These are phyloP conservation scores for Penicillium arizonense DNA, from an alignment of 495 filamentous ascomycete genomes.

Conservation along the genomic window DNA sequence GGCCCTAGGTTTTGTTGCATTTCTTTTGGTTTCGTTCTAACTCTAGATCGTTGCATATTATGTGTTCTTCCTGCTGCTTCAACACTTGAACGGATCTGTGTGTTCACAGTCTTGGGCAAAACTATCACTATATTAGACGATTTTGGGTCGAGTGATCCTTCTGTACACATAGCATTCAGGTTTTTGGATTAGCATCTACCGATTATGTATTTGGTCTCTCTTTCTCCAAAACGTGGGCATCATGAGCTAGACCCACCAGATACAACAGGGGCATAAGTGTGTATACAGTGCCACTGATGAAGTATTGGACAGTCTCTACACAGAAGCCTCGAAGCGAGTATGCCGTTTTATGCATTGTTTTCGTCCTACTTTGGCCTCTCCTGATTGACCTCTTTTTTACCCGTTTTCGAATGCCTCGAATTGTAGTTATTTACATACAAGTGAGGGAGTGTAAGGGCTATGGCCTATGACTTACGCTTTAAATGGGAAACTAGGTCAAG, in stretches of 20 bases:
- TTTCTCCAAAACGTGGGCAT: not conserved
- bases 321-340: too few species aligned
- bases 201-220: not conserved
- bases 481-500: too few species aligned
- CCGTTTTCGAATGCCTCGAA: too few species aligned
- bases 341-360: too few species aligned
- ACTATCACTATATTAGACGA: conserved; percentile 7
- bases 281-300: too few species aligned
- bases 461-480: not conserved
- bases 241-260: too few species aligned
- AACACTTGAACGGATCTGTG: conserved; percentile 7
- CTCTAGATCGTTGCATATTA: conserved; percentile 19
- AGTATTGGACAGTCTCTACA: too few species aligned
- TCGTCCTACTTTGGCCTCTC: too few species aligned
- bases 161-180: conserved; percentile 15
- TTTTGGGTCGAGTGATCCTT: not conserved
- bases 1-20: not conserved
- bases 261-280: too few species aligned
- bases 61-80: conserved; percentile 4
- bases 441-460: too few species aligned
- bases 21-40: conserved; percentile 5
- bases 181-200: not conserved
- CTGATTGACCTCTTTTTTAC: too few species aligned
- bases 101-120: conserved; percentile 4
- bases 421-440: too few species aligned